Percentiles rank a stretch among this genome's conserved stretches.
Conservation (phyloP, 2,329 filamentous ascomycete genomes). For the Botrytis fragariae region DNA sequence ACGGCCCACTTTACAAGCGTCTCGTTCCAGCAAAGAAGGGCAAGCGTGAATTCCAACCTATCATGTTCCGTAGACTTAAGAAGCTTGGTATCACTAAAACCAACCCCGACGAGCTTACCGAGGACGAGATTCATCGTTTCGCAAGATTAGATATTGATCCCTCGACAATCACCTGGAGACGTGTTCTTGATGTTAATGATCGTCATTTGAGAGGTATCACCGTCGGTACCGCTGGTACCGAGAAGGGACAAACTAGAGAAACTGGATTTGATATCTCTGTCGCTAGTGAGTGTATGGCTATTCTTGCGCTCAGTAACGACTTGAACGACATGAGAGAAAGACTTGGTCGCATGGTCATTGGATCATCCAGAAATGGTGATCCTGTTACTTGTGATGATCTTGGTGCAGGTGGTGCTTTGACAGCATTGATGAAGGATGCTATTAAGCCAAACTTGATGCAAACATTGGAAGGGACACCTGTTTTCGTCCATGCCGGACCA, state of each 20-base stretch:
- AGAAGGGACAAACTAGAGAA: constrained; percentile 83
- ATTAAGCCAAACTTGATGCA: constrained; percentile 99
- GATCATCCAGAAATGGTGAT: constrained; percentile 78
- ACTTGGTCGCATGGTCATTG: constrained; percentile 93
- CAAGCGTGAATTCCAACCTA: constrained; percentile 77
- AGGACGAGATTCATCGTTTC: constrained; percentile 83
- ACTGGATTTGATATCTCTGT: constrained; percentile 98
- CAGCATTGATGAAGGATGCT: constrained; percentile 94
- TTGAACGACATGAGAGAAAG: constrained; percentile 88
- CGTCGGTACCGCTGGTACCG: constrained; percentile 81
- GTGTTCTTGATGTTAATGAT: constrained; percentile 96
- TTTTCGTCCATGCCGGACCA: constrained; percentile 95
- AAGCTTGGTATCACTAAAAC: constrained; percentile 97
- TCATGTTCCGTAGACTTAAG: constrained; percentile 91
- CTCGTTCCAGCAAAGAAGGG: constrained; percentile 89
- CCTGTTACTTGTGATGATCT: constrained; percentile 96
- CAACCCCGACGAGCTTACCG: constrained; percentile 83
- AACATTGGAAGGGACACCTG: constrained; percentile 92
- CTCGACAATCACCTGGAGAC: constrained; percentile 94
- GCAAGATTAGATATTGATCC: constrained; percentile 96
- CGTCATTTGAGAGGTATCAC: constrained; percentile 87
- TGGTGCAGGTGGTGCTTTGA: constrained; percentile 85
- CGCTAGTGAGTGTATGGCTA: constrained; percentile 97
- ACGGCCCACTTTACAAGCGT: constrained; percentile 80
- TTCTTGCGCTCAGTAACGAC: constrained; percentile 87